Evolutionary conservation across 2,329 filamentous ascomycete genomes (phyloP), one percentile per base, ranked within the genome.

Genomic region (Penicillium sp.): DNA sequence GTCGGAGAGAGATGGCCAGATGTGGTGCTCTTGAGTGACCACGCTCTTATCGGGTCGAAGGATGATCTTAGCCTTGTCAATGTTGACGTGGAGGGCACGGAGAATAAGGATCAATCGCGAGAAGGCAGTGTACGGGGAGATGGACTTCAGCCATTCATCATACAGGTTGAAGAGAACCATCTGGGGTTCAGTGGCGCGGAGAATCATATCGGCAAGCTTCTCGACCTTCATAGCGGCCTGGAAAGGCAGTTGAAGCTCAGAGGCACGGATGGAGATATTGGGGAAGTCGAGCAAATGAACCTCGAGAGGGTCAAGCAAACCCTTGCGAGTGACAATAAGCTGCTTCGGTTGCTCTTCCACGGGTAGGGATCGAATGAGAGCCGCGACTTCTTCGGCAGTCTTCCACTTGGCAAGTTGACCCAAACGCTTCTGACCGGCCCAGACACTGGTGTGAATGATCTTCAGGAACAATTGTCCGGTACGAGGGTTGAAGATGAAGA

Each of bases 141-240:
- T 96, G 16, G 90, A 93, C 86, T 98, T 98, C 61, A 98, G 79
- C 95, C 95, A 99, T 75, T 99, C 95, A 69, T 99, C 95, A 70
- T 98, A 99, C 39, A 99, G 81, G 72, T 99, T 99, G 85, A 98
- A 99, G 9, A 99, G 84, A 53, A 99, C 95, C 95, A 99, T 99
- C 78, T 99, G 95, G n/a, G 95, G 95, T 74, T 98, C 95, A 0
- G 95, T 99, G 2, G 95, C 96, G 66, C 93, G 89, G 46, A 99
- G 81, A 69, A 99, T 99, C 93, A 99, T 97, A 78, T 99, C 96
- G 65, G 93, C 96, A 46, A 99, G 85, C 77, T 99, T 99, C 79
- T 99, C 95, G 2, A 99, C 93, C 83, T 99, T 99, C 93, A 99
- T 99, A 0, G 96, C 96, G 54, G 95, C 95, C 77, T 99, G 96